A percentile compares a stretch with the other conserved stretches of the same genome.
Conservation (phyloP, 2,329 filamentous ascomycete species). For the Helminthosporium solani region DNA sequence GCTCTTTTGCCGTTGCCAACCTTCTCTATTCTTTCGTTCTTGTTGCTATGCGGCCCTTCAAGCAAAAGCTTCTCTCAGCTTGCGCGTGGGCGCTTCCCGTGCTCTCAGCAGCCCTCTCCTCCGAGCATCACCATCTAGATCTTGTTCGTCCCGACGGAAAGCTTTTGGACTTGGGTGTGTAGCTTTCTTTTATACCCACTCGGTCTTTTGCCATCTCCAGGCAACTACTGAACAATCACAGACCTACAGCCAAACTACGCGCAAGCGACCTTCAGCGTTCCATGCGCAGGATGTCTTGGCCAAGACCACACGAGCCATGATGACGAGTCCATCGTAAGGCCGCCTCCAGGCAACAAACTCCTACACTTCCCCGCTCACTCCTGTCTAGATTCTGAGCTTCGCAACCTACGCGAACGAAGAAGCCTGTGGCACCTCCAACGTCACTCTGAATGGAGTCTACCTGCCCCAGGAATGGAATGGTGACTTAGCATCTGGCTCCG, state of each 20-base stretch:
- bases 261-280: slow-evolving; percentile 46
- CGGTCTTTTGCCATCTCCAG: slow-evolving; percentile 28
- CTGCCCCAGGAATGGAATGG: slow-evolving; percentile 43
- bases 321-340: slow-evolving; percentile 46
- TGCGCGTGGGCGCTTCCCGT: slow-evolving; percentile 31
- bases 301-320: slow-evolving; percentile 36
- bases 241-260: slow-evolving; percentile 38
- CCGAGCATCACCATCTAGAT: slow-evolving; percentile 13
- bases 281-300: slow-evolving; percentile 47
- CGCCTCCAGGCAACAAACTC: slow-evolving; percentile 37
- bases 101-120: slow-evolving; percentile 29
- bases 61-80: slow-evolving; percentile 33
- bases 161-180: slow-evolving; percentile 34
- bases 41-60: slow-evolving; percentile 34
- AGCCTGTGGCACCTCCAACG: slow-evolving; percentile 43
- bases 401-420: slow-evolving; percentile 41
- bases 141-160: slow-evolving; percentile 20
- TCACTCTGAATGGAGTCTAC: slow-evolving; percentile 45
- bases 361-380: slow-evolving; percentile 27
- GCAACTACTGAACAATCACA: slow-evolving; percentile 35
- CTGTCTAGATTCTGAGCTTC: slow-evolving; percentile 44
- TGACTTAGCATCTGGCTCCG: slow-evolving; percentile 39
- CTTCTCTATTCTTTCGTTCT: slow-evolving; percentile 9
- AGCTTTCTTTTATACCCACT: slow-evolving; percentile 22
- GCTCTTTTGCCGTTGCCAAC: slow-evolving; percentile 14